Base-by-base conservation (phyloP, 192 early-diverging fungal species). In the Coemansia guatemalensis region DNA sequence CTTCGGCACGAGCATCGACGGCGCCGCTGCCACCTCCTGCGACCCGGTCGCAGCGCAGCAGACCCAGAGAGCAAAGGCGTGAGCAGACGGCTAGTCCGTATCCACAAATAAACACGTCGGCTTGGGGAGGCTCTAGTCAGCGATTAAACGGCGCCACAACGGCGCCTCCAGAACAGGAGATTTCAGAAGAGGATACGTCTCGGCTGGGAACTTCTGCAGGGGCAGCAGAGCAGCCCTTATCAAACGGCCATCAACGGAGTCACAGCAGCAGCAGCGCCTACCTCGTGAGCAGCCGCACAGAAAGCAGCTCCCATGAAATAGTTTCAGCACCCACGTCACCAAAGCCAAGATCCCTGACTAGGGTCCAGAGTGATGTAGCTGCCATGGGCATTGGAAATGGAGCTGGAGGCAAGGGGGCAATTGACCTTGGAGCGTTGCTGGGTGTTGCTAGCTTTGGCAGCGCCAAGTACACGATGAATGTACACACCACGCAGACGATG, bases 381-480 rank as follows among this genome's bases (percentile, higher is more conserved):
- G 47, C 27, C 57, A 52, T 41, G 41, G 26, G 53, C 18, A 17
- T 25, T 14, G 32, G 30, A 44, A 35, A 23, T 24, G 25, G 52
- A 17, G 18, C 49, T 22, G 57, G 22, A 14, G 26, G 32, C 25
- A 22, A 20, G 17, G 48, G 26, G 39, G 20, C 50, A 55, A 62
- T 62, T 51, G 78, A 73, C 62, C 74, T 59, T 74, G 83, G 71
- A 30, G 62, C 63, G 20, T 57, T 66, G 6, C 44, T 81, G 29
- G 78, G 78, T 24, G 72, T 68, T n/a, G 78, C 72, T 5, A 65
- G 72, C 54, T 81, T 81, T 71, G 78, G 78, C 25, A 81, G 78
- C 35, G 65, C 72, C n/a, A 65, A 65, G 18, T 71, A 81, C 55
- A 81, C 78, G 18, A 65, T 67, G 4, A 82, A 82, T 25, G 79